phyloP scores from a whole-genome alignment of 345 rosid genomes.

The Citrus inodora region DNA sequence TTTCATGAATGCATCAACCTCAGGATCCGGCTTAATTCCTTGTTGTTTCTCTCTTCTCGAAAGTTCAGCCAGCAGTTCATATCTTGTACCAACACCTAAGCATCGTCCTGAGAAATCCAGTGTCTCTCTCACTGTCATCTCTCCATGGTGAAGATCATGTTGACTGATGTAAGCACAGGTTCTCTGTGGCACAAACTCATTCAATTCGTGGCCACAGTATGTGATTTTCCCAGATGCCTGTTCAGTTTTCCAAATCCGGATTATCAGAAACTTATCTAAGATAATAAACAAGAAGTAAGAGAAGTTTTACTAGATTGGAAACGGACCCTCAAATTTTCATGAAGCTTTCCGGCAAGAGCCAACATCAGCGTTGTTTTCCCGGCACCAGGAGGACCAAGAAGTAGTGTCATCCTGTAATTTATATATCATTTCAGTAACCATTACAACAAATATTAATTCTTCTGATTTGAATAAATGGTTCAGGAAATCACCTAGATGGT shows the following conservation, averaged over 20 bases:
- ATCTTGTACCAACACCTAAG: constrained; percentile 67
- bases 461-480: neutral
- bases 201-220: constrained; percentile 55
- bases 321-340: constrained; percentile 41
- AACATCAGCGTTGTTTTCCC: constrained; percentile 59
- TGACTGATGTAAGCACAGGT: constrained; percentile 70
- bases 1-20: constrained; percentile 84
- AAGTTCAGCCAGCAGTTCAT: constrained; percentile 67
- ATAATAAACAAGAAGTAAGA: neutral
- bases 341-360: constrained; percentile 60
- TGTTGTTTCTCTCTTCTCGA: constrained; percentile 75
- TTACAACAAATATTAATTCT: neutral
- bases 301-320: neutral
- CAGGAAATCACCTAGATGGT: constrained; percentile 49
- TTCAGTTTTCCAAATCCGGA: neutral
- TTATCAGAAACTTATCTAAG: neutral
- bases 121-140: constrained; percentile 68
- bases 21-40: constrained; percentile 71
- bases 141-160: constrained; percentile 56
- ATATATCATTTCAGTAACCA: neutral
- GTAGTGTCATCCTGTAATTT: constrained; percentile 47
- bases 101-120: constrained; percentile 77
- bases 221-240: constrained; percentile 56
- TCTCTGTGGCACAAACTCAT: constrained; percentile 61
- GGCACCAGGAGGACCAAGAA: constrained; percentile 68